These are phyloP conservation scores for Thoreauomyces humboldtii DNA, from an alignment of 192 early-diverging fungal genomes.

Conservation along the genomic window DNA sequence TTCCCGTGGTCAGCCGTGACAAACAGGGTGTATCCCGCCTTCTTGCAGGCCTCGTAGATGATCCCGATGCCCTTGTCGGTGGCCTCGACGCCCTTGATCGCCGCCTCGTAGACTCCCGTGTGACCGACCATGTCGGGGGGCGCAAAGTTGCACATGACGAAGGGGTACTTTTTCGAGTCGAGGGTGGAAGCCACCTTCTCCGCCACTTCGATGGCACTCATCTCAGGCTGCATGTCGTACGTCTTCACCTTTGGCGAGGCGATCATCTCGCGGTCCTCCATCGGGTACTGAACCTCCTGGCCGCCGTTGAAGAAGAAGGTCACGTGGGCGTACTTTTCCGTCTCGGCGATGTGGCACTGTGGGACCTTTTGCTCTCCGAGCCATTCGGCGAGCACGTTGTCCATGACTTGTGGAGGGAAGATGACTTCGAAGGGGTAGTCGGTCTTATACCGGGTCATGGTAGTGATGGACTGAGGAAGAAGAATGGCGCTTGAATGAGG, in stretches of 20 bases:
- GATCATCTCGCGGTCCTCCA: constrained; percentile 89
- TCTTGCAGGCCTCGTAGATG: constrained; percentile 90
- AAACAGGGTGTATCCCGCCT: constrained; percentile 85
- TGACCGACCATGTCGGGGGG: constrained; percentile 90
- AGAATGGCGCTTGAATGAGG: background rate
- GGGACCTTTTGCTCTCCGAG: constrained; percentile 80
- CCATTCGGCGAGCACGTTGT: constrained; percentile 97
- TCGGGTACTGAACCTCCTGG: constrained; percentile 82
- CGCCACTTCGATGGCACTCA: constrained; percentile 87
- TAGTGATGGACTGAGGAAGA: constrained; percentile 65
- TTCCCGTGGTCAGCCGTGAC: constrained; percentile 99
- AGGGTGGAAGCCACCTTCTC: constrained; percentile 87
- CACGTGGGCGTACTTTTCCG: constrained; percentile 99
- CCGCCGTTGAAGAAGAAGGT: constrained; percentile 99
- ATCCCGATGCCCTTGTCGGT: constrained; percentile 94
- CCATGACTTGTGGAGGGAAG: constrained; percentile 96
- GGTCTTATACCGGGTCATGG: constrained; percentile 97
- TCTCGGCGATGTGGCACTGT: constrained; percentile 98
- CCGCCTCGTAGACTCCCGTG: constrained; percentile 92
- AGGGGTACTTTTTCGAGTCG: constrained; percentile 74
- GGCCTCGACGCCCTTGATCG: constrained; percentile 85
- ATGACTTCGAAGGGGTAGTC: constrained; percentile 95
- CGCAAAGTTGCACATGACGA: constrained; percentile 99
- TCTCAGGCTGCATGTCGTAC: constrained; percentile 94
- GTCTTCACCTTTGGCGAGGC: constrained; percentile 94